Base-by-base conservation (phyloP, 2,329 filamentous ascomycete genomes). In the Botrytis fragariae region DNA sequence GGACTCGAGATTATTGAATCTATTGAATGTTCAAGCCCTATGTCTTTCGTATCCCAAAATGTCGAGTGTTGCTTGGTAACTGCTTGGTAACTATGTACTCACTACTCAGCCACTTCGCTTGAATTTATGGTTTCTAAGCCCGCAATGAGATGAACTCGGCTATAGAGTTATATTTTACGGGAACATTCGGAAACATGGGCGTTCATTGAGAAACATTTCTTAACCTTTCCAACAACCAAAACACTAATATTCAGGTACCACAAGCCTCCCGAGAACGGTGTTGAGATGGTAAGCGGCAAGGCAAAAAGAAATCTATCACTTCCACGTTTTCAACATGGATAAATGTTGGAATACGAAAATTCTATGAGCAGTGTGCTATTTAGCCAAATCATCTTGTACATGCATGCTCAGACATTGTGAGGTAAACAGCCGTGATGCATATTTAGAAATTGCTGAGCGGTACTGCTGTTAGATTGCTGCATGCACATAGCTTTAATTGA, bases 271-370 rank as follows among this genome's bases (percentile, higher is more conserved):
- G 65, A 42, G 64, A 42, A 68, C n/a, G 65, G 25, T 45, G 64
- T 29, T 68, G 64, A 67, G 45, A 42, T 68, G 35, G 35, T 54
- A 37, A 20, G 39, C 65, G 65, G 35, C 45, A 68, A 22, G 48
- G 65, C 65, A 57, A 68, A 68, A 68, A 8, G 25, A 68, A 57
- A 68, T 68, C 48, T 68, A 57, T 22, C 48, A 29, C 25, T 16
- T 57, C 65, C 65, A 68, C 65, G 65, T 68, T 68, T 68, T 68
- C 14, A 29, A 10, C 65, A 68, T 68, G 65, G 65, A 42, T 68
- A 42, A 32, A 32, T 51, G 18, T 68, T 32, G 35, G 35, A 57
- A 68, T 68, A 57, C 45, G 65, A 68, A 44, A 42, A 57, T 39
- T 57, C 10, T 68, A 68, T 42, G 65, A 48, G 48, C 65, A 51